Base-by-base conservation (phyloP, 1,139 yeast species). In the Yamadazyma sp. region DNA sequence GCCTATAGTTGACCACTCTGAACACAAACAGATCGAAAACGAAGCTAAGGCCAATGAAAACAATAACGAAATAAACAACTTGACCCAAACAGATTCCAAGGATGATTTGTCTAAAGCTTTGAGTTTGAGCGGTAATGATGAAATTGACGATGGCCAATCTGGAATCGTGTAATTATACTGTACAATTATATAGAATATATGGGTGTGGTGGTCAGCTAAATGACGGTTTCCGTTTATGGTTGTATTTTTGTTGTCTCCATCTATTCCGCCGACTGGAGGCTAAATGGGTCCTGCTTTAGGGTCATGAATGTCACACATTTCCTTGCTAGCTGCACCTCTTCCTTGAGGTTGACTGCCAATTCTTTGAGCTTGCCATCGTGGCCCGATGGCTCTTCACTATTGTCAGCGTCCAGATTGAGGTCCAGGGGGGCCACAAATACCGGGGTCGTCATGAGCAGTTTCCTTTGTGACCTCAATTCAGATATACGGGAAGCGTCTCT, bases 401-500 rank as follows among this genome's bases (percentile, higher is more conserved):
- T 5, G 16, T 8, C 20, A 12, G n/a, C 29, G 15, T n/a, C n/a
- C n/a, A n/a, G n/a, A n/a, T n/a, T n/a, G n/a, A n/a, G n/a, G n/a
- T n/a, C n/a, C n/a, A n/a, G n/a, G n/a, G n/a, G n/a, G n/a, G n/a
- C n/a, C n/a, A n/a, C n/a, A n/a, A n/a, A n/a, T n/a, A n/a, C 15
- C 16, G 16, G 29, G n/a, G 8, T 26, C 16, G 16, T 12, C n/a
- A 16, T 5, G 3, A 15, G 20, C 31, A 8, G 20, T 12, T 27
- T 33, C 16, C 31, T 33, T 16, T 24, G 17, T 5, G 17, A 14
- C 25, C 39, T 33, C 20, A 20, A 24, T 14, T 15, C 30, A n/a
- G 18, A 17, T 10, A 31, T 23, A 17, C 17, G 22, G 8, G 14
- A 8, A 3, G 18, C 20, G 17, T 83, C 79, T 49, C 80, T 77